Conservation (phyloP, 176 grass and related monocot species). For the Bonia amplexicaulis region DNA sequence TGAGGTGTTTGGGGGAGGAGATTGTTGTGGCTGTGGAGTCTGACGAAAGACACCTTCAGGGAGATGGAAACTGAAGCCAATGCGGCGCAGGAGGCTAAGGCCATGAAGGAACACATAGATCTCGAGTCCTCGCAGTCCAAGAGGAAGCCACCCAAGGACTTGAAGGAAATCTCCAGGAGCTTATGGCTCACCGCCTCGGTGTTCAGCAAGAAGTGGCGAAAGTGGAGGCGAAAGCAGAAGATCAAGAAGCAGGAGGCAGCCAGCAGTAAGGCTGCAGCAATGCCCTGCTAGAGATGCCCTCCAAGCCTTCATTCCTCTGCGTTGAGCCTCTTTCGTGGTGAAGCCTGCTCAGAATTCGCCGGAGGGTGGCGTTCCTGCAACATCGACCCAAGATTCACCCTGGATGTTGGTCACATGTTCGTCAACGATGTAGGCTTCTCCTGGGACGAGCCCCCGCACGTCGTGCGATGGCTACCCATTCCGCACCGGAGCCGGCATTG, state of each 20-base stretch:
- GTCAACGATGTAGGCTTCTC: conserved; percentile 61
- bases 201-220: conserved; percentile 98
- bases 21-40: conserved; percentile 38
- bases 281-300: conserved; percentile 35
- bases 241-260: conserved; percentile 68
- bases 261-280: conserved; percentile 47
- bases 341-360: conserved; percentile 27
- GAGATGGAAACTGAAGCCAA: conserved; percentile 48
- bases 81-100: conserved; percentile 10
- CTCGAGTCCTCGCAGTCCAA: conserved; percentile 56
- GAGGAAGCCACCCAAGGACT: conserved; percentile 61
- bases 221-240: conserved; percentile 91
- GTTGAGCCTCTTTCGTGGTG: conserved; percentile 25
- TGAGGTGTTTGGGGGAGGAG: conserved; percentile 44
- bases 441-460: conserved; percentile 81
- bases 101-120: conserved; percentile 98
- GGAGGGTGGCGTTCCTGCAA: conserved; percentile 79
- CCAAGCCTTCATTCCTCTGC: conserved; percentile 44
- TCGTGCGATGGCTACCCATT: conserved; percentile 95
- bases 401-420: conserved; percentile 78
- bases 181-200: conserved; percentile 96
- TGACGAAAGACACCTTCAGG: conserved; percentile 56
- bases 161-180: conserved; percentile 92
- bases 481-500: conserved; percentile 46
- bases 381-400: conserved; percentile 84